phyloP scores from a whole-genome alignment of 2,329 filamentous ascomycete genomes.

The Cytospora leucostoma region DNA sequence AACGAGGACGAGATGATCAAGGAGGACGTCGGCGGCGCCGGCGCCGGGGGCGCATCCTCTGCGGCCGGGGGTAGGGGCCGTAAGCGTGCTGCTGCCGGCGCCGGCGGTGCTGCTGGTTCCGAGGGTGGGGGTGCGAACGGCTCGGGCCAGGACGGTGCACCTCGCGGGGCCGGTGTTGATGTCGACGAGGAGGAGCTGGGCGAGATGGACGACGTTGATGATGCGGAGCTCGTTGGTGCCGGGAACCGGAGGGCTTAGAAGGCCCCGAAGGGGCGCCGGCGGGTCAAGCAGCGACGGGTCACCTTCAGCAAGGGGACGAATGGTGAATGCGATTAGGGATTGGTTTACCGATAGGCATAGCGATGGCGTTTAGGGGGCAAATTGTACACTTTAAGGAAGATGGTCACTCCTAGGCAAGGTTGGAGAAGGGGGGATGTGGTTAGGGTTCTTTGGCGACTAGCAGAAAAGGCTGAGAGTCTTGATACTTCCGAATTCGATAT shows the following conservation, averaged over 20 bases:
- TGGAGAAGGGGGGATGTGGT: neutral
- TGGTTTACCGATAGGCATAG: slow-evolving; percentile 17
- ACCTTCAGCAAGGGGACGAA: slow-evolving; percentile 1
- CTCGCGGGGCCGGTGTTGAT: slow-evolving; percentile 5
- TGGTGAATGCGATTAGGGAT: neutral
- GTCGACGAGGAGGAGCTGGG: slow-evolving; percentile 28
- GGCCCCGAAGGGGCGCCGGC: slow-evolving; percentile 1
- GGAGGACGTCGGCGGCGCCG: slow-evolving; percentile 22
- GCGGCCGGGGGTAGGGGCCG: slow-evolving; percentile 14
- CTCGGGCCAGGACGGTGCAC: slow-evolving; percentile 2
- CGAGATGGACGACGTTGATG: slow-evolving; percentile 26
- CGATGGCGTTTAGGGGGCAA: slow-evolving; percentile 25
- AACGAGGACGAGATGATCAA: slow-evolving; percentile 58
- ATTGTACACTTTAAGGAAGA: neutral
- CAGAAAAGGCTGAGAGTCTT: neutral
- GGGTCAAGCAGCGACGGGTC: slow-evolving; percentile 7
- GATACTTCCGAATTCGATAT: neutral
- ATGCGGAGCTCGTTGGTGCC: slow-evolving; percentile 23
- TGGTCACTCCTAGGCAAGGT: neutral
- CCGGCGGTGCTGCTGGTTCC: neutral
- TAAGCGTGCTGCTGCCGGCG: slow-evolving; percentile 18
- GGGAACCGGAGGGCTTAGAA: slow-evolving; percentile 24
- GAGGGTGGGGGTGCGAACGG: slow-evolving; percentile 15
- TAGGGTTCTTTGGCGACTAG: neutral
- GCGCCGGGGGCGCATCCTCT: slow-evolving; percentile 1